Evolutionary conservation across 1,284 basidiomycete species (phyloP).

Genomic region (Xerocomus nothofagi): DNA sequence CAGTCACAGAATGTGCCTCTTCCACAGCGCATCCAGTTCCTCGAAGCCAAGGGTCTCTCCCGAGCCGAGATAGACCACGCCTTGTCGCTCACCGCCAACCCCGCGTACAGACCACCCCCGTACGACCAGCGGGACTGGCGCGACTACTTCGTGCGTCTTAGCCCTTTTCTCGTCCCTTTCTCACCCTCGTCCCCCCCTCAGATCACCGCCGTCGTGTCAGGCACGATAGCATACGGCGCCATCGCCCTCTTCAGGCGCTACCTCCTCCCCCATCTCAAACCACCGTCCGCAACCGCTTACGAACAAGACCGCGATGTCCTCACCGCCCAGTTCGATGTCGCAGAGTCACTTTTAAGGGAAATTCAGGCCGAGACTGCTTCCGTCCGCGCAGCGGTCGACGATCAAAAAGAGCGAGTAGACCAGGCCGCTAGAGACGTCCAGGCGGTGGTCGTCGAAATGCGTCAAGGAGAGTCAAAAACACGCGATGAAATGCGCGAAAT

Average conservation of each 20-base stretch:
- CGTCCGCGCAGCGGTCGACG: conserved; percentile 76
- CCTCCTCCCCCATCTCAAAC: conserved; percentile 87
- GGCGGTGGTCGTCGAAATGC: conserved; percentile 73
- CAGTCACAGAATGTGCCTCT: conserved; percentile 77
- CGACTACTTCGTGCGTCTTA: conserved; percentile 82
- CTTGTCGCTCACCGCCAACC: conserved; percentile 58
- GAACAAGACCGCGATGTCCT: conserved; percentile 86
- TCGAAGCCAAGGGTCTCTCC: conserved; percentile 91
- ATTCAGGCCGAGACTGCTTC: conserved; percentile 79
- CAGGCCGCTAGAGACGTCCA: conserved; percentile 82
- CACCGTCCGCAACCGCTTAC: conserved; percentile 87
- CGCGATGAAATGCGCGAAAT: conserved; percentile 92
- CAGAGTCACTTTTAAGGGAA: conserved; percentile 78
- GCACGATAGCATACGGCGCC: conserved; percentile 87
- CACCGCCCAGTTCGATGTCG: conserved; percentile 91
- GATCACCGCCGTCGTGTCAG: conserved; percentile 95
- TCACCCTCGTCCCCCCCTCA: conserved; percentile 38
- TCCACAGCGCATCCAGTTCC: conserved; percentile 86
- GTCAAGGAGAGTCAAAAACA: conserved; percentile 75
- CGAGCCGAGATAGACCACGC: conserved; percentile 87
- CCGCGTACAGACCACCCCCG: conserved; percentile 37
- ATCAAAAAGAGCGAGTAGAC: conserved; percentile 78
- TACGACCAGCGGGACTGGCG: conserved; percentile 83
- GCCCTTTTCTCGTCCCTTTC: conserved; percentile 17
- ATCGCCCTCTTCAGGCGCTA: conserved; percentile 90